Base-by-base conservation (phyloP, 1,284 basidiomycete species). In the Microbotryum saponariae region DNA sequence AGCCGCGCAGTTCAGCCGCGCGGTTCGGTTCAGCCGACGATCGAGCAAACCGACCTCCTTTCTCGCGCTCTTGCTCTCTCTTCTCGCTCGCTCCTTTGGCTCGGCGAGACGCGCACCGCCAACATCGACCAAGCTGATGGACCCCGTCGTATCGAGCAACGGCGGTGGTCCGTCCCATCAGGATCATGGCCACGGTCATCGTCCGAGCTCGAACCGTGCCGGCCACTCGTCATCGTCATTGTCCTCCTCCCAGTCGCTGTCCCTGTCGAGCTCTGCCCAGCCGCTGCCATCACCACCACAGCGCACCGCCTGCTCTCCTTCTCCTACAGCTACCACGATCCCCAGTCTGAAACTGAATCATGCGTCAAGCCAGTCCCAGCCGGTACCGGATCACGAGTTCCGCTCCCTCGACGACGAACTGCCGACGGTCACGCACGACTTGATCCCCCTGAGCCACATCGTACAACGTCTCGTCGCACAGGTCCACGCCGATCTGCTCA, bases 401-500 rank as follows among this genome's bases (percentile, higher is more conserved):
- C 21, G 37, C 23, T 56, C 84, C 55, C 80, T 91, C 6, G 84
- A 89, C 71, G 77, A 76, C 52, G 88, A 91, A 68, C 82, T 93
- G 4, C 87, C 87, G 2, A 68, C 81, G n/a, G 86, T 91, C 44
- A 75, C 81, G 50, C 82, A 88, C 69, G 88, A 84, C 23, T 86
- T 91, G 72, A 78, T 91, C 16, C 81, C 83, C 0, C 78, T 94
- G 8, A 82, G 82, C 51, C 86, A 88, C 51, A 74, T 92, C 50
- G 80, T 91, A 31, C 87, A 87, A 50, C 80, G 88, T 59, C 80
- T 89, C 54, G 81, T 83, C 68, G 88, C 90, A 74, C 79, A 84
- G 49, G 86, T 89, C 68, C 93, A 89, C 75, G 85, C 87, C 44
- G 87, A 91, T 70, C 77, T 93, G 48, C 84, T 83, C 3, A 90